Base-by-base conservation (phyloP, 768 basidiomycete species). In the Coprinellus micaceus region DNA sequence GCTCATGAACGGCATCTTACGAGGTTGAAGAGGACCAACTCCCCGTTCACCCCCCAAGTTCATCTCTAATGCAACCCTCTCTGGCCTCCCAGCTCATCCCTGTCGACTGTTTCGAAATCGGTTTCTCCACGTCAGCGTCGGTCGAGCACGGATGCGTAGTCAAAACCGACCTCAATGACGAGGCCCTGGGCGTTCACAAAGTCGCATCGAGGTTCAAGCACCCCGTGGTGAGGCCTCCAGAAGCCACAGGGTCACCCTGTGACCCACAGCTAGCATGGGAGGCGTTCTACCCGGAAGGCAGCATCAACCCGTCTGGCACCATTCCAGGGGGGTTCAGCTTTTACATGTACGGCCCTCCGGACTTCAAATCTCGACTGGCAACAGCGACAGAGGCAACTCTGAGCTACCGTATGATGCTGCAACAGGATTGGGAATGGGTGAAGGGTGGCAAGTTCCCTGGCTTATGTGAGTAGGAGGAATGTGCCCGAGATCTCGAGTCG, bases 381-480 rank as follows among this genome's bases (percentile, higher is more conserved):
- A 63, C 69, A 0, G 82, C 82, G 13, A 76, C 67, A 17, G 85
- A 91, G 56, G 82, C 81, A 2, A 59, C 84, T 0, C 73, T 88
- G 63, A 78, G 82, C 57, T 91, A 90, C 64, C 78, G 83, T 2
- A 77, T 88, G 66, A 82, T 83, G 78, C 78, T 90, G 47, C 69
- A 83, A 56, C 64, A 72, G 0, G 84, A 74, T 1, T 90, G 85
- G 79, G 77, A 82, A 36, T 90, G 83, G 78, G 76, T 72, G n/a
- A 84, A 84, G 62, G 89, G 89, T 26, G 89, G 89, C 1, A 91
- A 91, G 64, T 72, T 90, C 15, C 88, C 89, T 29, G 89, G 89
- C 11, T 68, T 86, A 15, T 87, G 85, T 83, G 59, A 63, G 86
- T 74, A 15, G 48, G 15, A 7, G 22, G 11, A 6, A 24, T 29